Conservation (phyloP, 139 green algal species). For the Mesostigma viride region DNA sequence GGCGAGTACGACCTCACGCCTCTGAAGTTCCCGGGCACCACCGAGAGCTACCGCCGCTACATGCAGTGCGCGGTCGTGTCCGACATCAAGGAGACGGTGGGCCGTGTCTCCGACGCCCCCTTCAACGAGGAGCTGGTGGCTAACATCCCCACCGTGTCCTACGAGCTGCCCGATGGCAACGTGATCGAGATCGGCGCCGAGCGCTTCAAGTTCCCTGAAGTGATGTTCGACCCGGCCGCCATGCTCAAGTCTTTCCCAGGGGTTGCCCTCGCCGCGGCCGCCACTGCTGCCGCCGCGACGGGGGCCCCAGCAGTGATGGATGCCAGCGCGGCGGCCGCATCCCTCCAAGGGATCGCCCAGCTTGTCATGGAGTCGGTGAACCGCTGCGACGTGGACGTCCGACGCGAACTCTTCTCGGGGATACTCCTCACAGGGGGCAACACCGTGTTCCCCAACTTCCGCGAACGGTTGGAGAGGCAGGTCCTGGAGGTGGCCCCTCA, state of each 20-base stretch:
- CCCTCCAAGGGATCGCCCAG: too few species aligned
- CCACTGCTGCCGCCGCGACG: too few species aligned
- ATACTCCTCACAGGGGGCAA: constrained; percentile 17
- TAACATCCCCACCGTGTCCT: constrained; percentile 64
- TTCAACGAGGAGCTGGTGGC: constrained; percentile 62
- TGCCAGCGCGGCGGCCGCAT: too few species aligned
- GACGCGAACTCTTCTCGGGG: constrained; percentile 11
- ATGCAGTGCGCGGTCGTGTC: constrained; percentile 39
- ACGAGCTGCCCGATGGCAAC: constrained; percentile 68
- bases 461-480: constrained; percentile 22
- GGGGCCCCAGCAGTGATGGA: too few species aligned
- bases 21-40: constrained; percentile 21
- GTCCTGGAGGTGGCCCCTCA: constrained; percentile 22
- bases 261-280: too few species aligned
- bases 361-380: constrained; percentile 14
- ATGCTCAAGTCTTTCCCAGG: background rate
- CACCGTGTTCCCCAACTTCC: constrained; percentile 10
- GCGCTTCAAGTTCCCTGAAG: constrained; percentile 68
- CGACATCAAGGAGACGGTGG: constrained; percentile 77
- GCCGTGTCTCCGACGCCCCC: constrained; percentile 52
- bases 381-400: constrained; percentile 20
- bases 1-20: constrained; percentile 54
- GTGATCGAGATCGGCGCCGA: constrained; percentile 48
- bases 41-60: constrained; percentile 39
- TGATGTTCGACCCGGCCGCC: constrained; percentile 55